Conservation (phyloP, 495 filamentous ascomycete species). For the Neurospora sp. region DNA sequence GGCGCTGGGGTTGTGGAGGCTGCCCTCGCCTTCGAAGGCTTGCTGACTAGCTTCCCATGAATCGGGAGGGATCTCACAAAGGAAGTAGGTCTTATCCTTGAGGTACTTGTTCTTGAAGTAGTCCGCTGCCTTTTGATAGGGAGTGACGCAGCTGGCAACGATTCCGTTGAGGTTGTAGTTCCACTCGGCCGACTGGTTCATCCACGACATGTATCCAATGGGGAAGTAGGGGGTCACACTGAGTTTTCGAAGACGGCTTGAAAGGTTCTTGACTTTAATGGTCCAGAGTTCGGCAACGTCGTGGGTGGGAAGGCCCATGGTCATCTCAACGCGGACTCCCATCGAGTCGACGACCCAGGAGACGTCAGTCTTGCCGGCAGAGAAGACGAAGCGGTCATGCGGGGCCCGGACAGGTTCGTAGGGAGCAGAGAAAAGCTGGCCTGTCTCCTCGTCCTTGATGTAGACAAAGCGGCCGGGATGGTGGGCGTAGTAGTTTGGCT, state of each 20-base stretch:
- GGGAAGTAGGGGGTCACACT: slow-evolving; percentile 47
- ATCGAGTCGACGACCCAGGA: slow-evolving; percentile 40
- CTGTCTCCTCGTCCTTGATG: slow-evolving; percentile 45
- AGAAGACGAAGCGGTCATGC: slow-evolving; percentile 42
- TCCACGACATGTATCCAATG: slow-evolving; percentile 51
- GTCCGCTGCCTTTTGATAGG: slow-evolving; percentile 45
- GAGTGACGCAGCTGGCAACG: slow-evolving; percentile 40
- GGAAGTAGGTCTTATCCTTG: slow-evolving; percentile 49
- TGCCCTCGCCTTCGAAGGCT: slow-evolving; percentile 46
- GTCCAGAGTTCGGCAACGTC: slow-evolving; percentile 48
- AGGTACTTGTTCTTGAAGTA: slow-evolving; percentile 47
- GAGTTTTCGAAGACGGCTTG: slow-evolving; percentile 31
- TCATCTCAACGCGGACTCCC: slow-evolving; percentile 43
- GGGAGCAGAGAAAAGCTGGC: slow-evolving; percentile 43
- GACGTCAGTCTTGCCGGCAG: slow-evolving; percentile 44
- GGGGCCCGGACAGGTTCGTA: slow-evolving; percentile 43
- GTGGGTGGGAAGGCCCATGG: slow-evolving; percentile 38
- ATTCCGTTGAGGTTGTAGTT: slow-evolving; percentile 35
- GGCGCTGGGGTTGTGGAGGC: slow-evolving; percentile 40
- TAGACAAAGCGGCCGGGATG: slow-evolving; percentile 51
- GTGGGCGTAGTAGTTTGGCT: slow-evolving; percentile 49
- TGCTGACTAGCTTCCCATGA: slow-evolving; percentile 42
- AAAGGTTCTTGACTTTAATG: slow-evolving; percentile 42
- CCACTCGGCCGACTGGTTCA: slow-evolving; percentile 48
- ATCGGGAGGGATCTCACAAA: slow-evolving; percentile 40